A percentile compares a stretch with the other conserved stretches of the same genome.
Conservation (phyloP, 106 monocot genomes). For the Gastrodia elata region DNA sequence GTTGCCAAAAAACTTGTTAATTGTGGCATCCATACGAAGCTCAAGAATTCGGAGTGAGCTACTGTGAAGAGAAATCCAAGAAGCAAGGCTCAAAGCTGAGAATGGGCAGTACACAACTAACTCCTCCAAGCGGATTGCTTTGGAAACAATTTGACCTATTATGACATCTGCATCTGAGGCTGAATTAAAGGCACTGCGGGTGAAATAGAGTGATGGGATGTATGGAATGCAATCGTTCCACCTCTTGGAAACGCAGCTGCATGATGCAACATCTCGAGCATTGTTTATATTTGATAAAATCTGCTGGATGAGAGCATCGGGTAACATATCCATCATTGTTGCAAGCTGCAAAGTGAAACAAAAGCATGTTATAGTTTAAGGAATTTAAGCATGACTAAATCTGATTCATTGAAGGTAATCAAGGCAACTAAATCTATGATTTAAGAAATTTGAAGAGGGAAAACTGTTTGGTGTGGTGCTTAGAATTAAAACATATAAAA, state of each 20-base stretch:
- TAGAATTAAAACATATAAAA: too few relatives aligned
- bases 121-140: conserved; percentile 39
- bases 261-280: conserved; percentile 58
- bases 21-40: conserved; percentile 57
- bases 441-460: too few relatives aligned
- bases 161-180: conserved; percentile 19
- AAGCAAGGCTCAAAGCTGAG: conserved; percentile 32
- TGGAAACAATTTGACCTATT: conserved; percentile 51
- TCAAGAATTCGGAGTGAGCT: conserved; percentile 47
- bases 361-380: not conserved
- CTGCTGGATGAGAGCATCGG: conserved; percentile 62
- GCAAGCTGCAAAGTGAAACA: not conserved
- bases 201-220: conserved; percentile 70
- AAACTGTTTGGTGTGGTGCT: too few relatives aligned
- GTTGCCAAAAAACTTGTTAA: conserved; percentile 15
- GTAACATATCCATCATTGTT: conserved; percentile 51
- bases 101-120: conserved; percentile 84
- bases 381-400: too few relatives aligned
- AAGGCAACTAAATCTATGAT: too few relatives aligned
- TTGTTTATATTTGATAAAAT: conserved; percentile 62
- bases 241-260: conserved; percentile 52
- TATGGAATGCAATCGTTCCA: conserved; percentile 59
- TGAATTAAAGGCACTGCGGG: conserved; percentile 51
- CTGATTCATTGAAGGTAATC: too few relatives aligned
- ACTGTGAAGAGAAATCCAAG: conserved; percentile 33